These are phyloP conservation scores for Quillaja saponaria DNA, from an alignment of 306 rosid species.

Conservation along the genomic window DNA sequence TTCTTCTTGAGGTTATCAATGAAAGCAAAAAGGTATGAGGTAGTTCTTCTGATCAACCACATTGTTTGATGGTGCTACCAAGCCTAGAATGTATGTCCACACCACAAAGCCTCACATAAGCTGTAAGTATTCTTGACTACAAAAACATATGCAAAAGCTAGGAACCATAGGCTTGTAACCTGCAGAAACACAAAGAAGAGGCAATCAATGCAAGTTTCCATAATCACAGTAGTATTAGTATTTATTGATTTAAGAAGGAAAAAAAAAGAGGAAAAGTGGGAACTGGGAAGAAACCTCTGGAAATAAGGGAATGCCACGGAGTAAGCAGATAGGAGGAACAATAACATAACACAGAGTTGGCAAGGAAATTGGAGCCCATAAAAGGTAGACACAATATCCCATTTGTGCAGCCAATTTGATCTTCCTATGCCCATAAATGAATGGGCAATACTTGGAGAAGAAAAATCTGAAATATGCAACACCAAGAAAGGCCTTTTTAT, in stretches of 20 bases:
- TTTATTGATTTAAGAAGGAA: background rate
- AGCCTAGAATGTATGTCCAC: slow-evolving; percentile 45
- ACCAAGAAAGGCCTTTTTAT: slow-evolving; percentile 56
- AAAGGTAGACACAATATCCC: slow-evolving; percentile 56
- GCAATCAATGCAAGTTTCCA: background rate
- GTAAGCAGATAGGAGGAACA: slow-evolving; percentile 59
- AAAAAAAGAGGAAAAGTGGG: too few species aligned
- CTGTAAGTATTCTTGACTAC: slow-evolving; percentile 43
- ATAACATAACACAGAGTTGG: slow-evolving; percentile 51
- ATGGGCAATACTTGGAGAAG: slow-evolving; percentile 74
- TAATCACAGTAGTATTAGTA: background rate
- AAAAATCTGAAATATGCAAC: slow-evolving; percentile 63
- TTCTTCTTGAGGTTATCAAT: slow-evolving; percentile 41
- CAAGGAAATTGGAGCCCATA: slow-evolving; percentile 72
- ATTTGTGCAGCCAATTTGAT: slow-evolving; percentile 55
- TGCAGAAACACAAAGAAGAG: slow-evolving; percentile 28
- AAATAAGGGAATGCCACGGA: slow-evolving; percentile 56
- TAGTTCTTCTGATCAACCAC: slow-evolving; percentile 50
- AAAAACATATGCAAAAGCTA: slow-evolving; percentile 64
- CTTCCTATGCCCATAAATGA: slow-evolving; percentile 64
- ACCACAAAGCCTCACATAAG: slow-evolving; percentile 42
- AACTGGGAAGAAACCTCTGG: slow-evolving; percentile 56
- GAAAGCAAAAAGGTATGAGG: slow-evolving; percentile 52
- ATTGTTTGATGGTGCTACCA: slow-evolving; percentile 76
- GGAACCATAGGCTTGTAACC: slow-evolving; percentile 58